Base-by-base conservation (phyloP, 2,329 filamentous ascomycete species). In the Talaromyces piceae region DNA sequence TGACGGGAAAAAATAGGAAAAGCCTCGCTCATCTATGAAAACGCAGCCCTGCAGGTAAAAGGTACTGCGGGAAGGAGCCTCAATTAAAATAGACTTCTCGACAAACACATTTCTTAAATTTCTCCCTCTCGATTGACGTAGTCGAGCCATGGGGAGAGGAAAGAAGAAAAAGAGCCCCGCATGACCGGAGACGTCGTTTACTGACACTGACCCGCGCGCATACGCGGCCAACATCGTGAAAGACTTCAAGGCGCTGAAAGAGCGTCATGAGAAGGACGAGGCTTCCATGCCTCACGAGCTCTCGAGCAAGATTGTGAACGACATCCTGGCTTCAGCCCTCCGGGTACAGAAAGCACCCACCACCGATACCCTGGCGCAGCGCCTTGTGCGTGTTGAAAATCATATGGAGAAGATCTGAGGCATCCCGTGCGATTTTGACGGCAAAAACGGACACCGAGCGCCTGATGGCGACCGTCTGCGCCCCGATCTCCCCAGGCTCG, bases 371-470 rank as follows among this genome's bases (percentile, higher is more conserved):
- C 41, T 50, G 8, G 41, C 28, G 2, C 49, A 33, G 27, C 27
- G 41, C 2, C 47, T 50, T n/a, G 23, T 20, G 2, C 16, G 13
- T 7, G 22, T 50, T 1, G 47, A 50, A 50, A 25, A 22, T 6
- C 13, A 12, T 39, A 23, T 50, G 13, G 41, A 50, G 45, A 50
- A 45, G 41, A 50, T 45, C 41, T 2, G 20, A 50, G 23, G 16
- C 41, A 4, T 46, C 41, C 9, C 22, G 23, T 11, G 41, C 45
- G 30, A 28, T 46, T n/a, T 16, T 39, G 1, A 50, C 13, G 3
- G 45, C 41, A 1, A 50, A 50, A 25, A 45, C 13, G 27, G 45
- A 50, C 41, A 50, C 41, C 11, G 45, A 50, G n/a, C 30, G 41
- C 9, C 49, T 50, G 0, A 12, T 50, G 5, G 30, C 45, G 23